Percentiles rank a stretch among this genome's conserved stretches.
phyloP scores from a whole-genome alignment of 2,329 filamentous ascomycete genomes.

The Lachnellula suecica region DNA sequence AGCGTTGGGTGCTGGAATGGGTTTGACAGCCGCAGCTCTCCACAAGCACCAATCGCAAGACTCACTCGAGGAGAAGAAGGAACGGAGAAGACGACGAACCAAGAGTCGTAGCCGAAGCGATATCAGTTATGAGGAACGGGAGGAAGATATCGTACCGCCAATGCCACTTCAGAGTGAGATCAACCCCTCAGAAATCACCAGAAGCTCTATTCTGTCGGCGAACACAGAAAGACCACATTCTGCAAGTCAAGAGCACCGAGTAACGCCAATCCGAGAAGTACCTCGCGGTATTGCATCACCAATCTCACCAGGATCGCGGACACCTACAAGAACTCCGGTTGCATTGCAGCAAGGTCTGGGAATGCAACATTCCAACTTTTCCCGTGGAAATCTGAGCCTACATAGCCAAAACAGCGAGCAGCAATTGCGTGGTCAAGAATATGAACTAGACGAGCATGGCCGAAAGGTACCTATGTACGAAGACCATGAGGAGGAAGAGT shows the following conservation, averaged over 20 bases:
- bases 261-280: conserved; percentile 62
- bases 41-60: conserved; percentile 65
- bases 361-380: conserved; percentile 55
- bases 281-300: conserved; percentile 59
- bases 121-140: conserved; percentile 49
- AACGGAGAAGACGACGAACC: conserved; percentile 39
- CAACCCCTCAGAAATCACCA: conserved; percentile 81
- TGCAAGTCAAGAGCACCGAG: conserved; percentile 55
- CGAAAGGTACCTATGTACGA: conserved; percentile 31
- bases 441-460: conserved; percentile 34
- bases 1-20: conserved; percentile 41
- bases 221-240: conserved; percentile 73
- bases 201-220: conserved; percentile 82
- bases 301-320: conserved; percentile 59
- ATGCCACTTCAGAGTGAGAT: conserved; percentile 89
- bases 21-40: conserved; percentile 61
- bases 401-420: conserved; percentile 43
- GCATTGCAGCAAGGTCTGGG: conserved; percentile 59
- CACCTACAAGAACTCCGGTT: conserved; percentile 59
- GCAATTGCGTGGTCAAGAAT: conserved; percentile 38
- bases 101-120: conserved; percentile 46
- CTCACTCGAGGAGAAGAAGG: conserved; percentile 48
- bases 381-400: conserved; percentile 47
- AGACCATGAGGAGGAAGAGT: conserved; percentile 23
- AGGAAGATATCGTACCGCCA: conserved; percentile 63